These are phyloP conservation scores for Xylaria telfairii DNA, from an alignment of 495 filamentous ascomycete species.

Conservation along the genomic window DNA sequence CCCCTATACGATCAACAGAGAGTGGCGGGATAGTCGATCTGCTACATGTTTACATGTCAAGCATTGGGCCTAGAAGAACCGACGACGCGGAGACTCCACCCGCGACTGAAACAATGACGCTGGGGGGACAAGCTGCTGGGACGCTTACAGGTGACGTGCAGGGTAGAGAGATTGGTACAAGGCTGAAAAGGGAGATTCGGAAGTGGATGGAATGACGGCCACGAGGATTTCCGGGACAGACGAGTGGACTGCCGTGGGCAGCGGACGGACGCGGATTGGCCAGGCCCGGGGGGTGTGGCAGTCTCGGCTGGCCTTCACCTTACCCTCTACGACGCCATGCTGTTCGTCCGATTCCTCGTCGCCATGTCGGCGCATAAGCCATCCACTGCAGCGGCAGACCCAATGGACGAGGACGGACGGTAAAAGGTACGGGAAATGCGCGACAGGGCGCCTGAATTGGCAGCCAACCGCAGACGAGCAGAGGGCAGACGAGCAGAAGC, in stretches of 20 bases:
- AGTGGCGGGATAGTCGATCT: neutral
- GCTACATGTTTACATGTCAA: neutral
- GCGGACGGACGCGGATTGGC: conserved; percentile 18
- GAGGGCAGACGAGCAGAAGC: neutral
- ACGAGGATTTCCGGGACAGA: conserved; percentile 21
- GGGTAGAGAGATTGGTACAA: conserved; percentile 40
- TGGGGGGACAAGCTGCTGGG: conserved; percentile 33
- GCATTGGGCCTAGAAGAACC: conserved; percentile 16
- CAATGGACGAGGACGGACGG: conserved; percentile 15
- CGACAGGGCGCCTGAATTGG: conserved; percentile 30
- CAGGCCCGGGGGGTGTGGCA: neutral
- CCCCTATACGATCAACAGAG: neutral
- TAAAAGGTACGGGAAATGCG: conserved; percentile 30
- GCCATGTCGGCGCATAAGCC: conserved; percentile 18
- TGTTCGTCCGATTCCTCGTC: conserved; percentile 15
- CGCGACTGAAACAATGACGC: conserved; percentile 26
- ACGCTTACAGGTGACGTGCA: conserved; percentile 40
- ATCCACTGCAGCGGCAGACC: conserved; percentile 9
- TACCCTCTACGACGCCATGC: conserved; percentile 21
- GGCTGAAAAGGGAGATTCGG: conserved; percentile 42
- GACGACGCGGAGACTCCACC: conserved; percentile 25
- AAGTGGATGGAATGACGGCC: conserved; percentile 30
- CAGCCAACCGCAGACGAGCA: conserved; percentile 27
- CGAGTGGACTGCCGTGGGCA: conserved; percentile 6
- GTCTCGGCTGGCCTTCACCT: conserved; percentile 21